These are phyloP conservation scores for Samsoniella hepiali DNA, from an alignment of 2,329 filamentous ascomycete species.

Conservation along the genomic window DNA sequence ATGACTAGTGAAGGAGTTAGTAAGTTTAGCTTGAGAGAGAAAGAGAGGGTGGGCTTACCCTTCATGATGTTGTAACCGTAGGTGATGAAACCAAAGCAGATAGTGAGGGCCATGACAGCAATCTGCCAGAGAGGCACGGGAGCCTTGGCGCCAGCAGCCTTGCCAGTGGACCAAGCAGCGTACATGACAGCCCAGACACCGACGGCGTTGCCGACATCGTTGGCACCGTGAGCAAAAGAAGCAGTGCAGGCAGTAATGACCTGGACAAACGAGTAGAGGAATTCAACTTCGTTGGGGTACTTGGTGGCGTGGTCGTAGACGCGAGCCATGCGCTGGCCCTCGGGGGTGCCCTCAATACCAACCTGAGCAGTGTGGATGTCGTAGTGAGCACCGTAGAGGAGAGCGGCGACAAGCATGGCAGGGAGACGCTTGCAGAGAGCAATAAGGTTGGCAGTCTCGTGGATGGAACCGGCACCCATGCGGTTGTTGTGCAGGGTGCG, in stretches of 20 bases:
- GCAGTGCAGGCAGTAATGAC: constrained; percentile 67
- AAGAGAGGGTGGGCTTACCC: constrained; percentile 43
- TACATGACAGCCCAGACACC: constrained; percentile 70
- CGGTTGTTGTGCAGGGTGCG: constrained; percentile 71
- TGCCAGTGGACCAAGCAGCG: constrained; percentile 62
- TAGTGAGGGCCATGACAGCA: constrained; percentile 61
- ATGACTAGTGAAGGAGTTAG: constrained; percentile 52
- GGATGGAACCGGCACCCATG: constrained; percentile 67
- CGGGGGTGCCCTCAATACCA: constrained; percentile 68
- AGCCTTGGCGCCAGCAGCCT: constrained; percentile 58
- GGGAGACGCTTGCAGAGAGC: constrained; percentile 63
- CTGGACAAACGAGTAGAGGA: constrained; percentile 65
- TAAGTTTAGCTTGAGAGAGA: constrained; percentile 21
- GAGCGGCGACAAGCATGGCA: constrained; percentile 59
- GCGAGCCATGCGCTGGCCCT: constrained; percentile 66
- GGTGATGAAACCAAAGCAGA: constrained; percentile 66
- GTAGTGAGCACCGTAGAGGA: constrained; percentile 74
- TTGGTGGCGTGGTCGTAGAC: constrained; percentile 63
- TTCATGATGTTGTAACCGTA: constrained; percentile 87
- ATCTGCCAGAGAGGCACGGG: constrained; percentile 73
- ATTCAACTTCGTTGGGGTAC: constrained; percentile 68
- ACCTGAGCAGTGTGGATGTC: constrained; percentile 76
- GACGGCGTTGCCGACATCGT: constrained; percentile 71
- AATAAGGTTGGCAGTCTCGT: constrained; percentile 70
- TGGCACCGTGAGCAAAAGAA: constrained; percentile 73